Percentiles rank a stretch among this genome's conserved stretches.
These are phyloP conservation scores for Prunus salicina DNA, from an alignment of 306 rosid genomes.

Conservation along the genomic window DNA sequence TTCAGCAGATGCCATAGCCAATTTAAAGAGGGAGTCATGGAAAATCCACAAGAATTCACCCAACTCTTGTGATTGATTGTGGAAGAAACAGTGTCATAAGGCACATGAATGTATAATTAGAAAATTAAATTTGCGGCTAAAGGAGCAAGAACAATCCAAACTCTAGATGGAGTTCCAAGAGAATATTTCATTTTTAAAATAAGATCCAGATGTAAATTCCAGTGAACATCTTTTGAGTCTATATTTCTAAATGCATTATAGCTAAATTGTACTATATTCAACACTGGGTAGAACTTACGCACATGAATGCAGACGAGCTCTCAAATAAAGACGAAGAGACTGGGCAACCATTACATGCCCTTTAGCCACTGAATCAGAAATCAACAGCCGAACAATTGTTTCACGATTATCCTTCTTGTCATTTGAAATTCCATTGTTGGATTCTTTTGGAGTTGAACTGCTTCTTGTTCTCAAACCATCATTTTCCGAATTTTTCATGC, in stretches of 20 bases:
- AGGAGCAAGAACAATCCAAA: not conserved
- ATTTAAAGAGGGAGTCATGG: not conserved
- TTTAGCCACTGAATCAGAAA: constrained; percentile 76
- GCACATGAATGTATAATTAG: not conserved
- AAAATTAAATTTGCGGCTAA: not conserved
- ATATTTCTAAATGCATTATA: not conserved
- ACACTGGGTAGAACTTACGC: constrained; percentile 29
- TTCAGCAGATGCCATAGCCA: not conserved
- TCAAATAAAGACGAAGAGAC: constrained; percentile 74
- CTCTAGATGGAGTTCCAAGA: not conserved
- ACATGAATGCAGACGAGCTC: constrained; percentile 84
- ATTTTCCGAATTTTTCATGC: constrained; percentile 35
- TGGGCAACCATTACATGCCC: constrained; percentile 86
- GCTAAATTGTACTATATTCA: not conserved
- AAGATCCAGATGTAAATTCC: not conserved
- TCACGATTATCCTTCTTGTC: constrained; percentile 47
- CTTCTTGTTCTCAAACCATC: constrained; percentile 50
- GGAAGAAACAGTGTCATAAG: not conserved
- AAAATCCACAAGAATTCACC: not conserved
- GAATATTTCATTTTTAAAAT: not conserved
- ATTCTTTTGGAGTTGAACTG: constrained; percentile 41
- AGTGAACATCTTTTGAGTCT: not conserved
- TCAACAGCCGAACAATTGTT: constrained; percentile 58
- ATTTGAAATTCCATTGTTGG: constrained; percentile 38
- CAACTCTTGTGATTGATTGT: not conserved